A percentile compares a stretch with the other conserved stretches of the same genome.
Conservation (phyloP, 2,329 filamentous ascomycete genomes). For the Stylonectria norvegica region DNA sequence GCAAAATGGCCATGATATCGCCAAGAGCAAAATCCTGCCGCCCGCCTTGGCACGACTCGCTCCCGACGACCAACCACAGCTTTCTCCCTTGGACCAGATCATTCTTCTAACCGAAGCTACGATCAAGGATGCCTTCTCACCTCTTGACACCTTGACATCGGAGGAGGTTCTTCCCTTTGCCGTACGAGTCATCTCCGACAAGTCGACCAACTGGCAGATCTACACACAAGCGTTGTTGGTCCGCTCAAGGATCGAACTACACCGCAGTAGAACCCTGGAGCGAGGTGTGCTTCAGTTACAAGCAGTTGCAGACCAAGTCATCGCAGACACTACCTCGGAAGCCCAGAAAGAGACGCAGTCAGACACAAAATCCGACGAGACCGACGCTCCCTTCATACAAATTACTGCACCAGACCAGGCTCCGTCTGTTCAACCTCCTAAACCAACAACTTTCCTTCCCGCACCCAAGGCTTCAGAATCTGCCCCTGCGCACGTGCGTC, state of each 20-base stretch:
- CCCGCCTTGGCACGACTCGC: slow-evolving; percentile 60
- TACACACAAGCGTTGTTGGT: slow-evolving; percentile 93
- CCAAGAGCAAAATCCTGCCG: slow-evolving; percentile 49
- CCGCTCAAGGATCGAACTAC: slow-evolving; percentile 83
- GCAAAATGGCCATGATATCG: slow-evolving; percentile 36
- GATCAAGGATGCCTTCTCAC: slow-evolving; percentile 82
- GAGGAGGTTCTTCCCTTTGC: slow-evolving; percentile 93
- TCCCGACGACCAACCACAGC: slow-evolving; percentile 76
- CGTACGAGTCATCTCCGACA: slow-evolving; percentile 79
- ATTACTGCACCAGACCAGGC: slow-evolving; percentile 39
- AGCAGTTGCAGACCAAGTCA: slow-evolving; percentile 90
- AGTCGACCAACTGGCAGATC: slow-evolving; percentile 94
- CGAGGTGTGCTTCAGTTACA: slow-evolving; percentile 88
- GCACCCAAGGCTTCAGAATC: slow-evolving; percentile 71
- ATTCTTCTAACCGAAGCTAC: slow-evolving; percentile 85
- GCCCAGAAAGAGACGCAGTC: slow-evolving; percentile 28
- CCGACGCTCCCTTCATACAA: slow-evolving; percentile 44
- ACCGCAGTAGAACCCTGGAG: slow-evolving; percentile 82
- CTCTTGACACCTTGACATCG: slow-evolving; percentile 79
- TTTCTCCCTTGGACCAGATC: slow-evolving; percentile 82
- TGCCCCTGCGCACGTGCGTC: slow-evolving; percentile 69
- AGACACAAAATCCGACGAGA: slow-evolving; percentile 24
- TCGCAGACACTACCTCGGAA: slow-evolving; percentile 68
- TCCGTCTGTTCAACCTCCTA: slow-evolving; percentile 21
- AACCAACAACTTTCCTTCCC: slow-evolving; percentile 77